These are phyloP conservation scores for Aegilops tauschii DNA, from an alignment of 176 grass and related monocot species.

Conservation along the genomic window DNA sequence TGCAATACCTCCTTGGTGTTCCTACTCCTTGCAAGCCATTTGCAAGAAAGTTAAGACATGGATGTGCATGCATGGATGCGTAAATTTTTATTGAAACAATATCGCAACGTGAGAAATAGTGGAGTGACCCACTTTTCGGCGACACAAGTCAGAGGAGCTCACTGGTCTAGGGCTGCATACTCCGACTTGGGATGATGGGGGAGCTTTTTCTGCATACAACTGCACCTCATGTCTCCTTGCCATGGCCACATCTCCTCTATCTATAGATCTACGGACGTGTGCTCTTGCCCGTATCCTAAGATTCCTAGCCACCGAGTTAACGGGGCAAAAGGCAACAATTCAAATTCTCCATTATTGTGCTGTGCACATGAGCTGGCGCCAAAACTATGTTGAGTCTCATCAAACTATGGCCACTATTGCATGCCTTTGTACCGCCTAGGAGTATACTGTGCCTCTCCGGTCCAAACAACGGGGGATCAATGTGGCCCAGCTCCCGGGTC, in stretches of 20 bases:
- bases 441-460: not conserved
- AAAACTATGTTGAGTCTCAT: slow-evolving; percentile 16
- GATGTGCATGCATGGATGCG: not conserved
- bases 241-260: not conserved
- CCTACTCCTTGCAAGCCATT: no score
- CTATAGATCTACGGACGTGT: not conserved
- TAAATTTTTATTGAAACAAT: not conserved
- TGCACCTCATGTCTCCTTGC: not conserved
- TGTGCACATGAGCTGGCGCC: not conserved
- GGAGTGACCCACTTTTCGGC: not conserved
- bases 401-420: slow-evolving; percentile 4
- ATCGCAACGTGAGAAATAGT: not conserved
- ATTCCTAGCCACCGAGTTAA: not conserved
- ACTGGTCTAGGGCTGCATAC: not conserved
- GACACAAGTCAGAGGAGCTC: not conserved
- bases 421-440: not conserved
- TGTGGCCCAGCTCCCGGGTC: slow-evolving; percentile 23
- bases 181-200: not conserved
- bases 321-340: not conserved
- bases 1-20: no score
- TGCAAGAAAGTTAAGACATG: no score
- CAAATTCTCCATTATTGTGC: not conserved
- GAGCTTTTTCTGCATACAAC: not conserved
- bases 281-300: not conserved
- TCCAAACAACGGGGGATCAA: not conserved